Conservation (phyloP, 2,329 filamentous ascomycete species). For the Colletotrichum tamarilloi region DNA sequence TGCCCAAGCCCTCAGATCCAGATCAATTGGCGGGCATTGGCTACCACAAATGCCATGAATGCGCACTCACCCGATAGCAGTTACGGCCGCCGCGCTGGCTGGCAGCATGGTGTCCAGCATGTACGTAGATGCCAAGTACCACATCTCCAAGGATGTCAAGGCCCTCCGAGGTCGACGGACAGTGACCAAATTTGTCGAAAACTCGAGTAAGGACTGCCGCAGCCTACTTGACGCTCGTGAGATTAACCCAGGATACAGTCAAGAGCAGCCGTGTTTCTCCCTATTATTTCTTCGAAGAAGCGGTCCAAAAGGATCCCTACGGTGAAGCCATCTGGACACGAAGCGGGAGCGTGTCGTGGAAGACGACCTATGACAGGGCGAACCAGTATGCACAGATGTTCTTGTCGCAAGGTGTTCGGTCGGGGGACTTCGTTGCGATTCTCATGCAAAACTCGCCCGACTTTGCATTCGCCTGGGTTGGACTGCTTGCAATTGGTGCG, state of each 20-base stretch:
- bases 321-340: conserved; percentile 76
- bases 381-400: conserved; percentile 74
- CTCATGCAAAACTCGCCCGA: conserved; percentile 77
- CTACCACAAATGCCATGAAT: not conserved
- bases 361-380: conserved; percentile 63
- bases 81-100: conserved; percentile 52
- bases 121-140: conserved; percentile 77
- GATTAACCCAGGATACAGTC: conserved; percentile 44
- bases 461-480: conserved; percentile 74
- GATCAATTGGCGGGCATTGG: not conserved
- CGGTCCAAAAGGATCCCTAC: conserved; percentile 62
- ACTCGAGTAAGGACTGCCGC: conserved; percentile 26
- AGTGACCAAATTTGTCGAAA: conserved; percentile 53
- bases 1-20: not conserved
- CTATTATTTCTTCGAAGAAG: conserved; percentile 74
- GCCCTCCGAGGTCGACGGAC: conserved; percentile 49
- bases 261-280: conserved; percentile 65
- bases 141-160: conserved; percentile 70
- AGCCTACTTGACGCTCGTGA: conserved; percentile 44
- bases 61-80: conserved; percentile 37
- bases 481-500: conserved; percentile 72
- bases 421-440: conserved; percentile 71
- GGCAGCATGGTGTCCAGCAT: conserved; percentile 18
- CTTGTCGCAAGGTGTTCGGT: conserved; percentile 65
- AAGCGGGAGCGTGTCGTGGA: conserved; percentile 68